Evolutionary conservation across 2,329 filamentous ascomycete species (phyloP), one percentile per base, ranked within the genome.

Genomic region (Pestalotiopsis sp.): DNA sequence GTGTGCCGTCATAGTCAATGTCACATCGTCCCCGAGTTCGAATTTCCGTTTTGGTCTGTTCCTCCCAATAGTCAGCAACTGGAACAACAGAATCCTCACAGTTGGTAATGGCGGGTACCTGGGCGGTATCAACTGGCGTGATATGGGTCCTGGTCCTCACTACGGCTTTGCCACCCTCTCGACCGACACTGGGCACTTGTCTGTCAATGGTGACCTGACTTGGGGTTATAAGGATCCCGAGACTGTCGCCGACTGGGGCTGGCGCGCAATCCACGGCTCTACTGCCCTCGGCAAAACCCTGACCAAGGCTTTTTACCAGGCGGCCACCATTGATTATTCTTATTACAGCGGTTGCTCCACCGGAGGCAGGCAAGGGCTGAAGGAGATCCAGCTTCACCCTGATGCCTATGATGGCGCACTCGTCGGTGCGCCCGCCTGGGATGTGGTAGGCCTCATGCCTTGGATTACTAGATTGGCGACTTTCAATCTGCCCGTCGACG

Each of bases 321-420:
- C 57, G 20, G 5, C 75, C 74, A 75, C 30, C 72, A 80, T 59
- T 81, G 26, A 69, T 10, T 76, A 83, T 74, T 82, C 80, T 10
- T 87, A 86, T 72, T 87, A 81, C 71, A 78, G 79, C 20, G 85
- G 85, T 17, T 88, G 86, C 72, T 86, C 83, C 1, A 87, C 85
- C 0, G 86, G 86, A 35, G 86, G 86, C 3, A 77, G 85, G 5
- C 84, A 88, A 73, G 86, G 84, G 5, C 74, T 86, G 17, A 83
- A 83, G 65, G 79, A 83, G 40, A 78, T 82, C 2, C 80, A 87
- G 70, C 74, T 80, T 40, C 84, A 81, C 67, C 84, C 85, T 0
- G 78, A 85, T 13, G 81, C 85, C 58, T 86, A 86, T 66, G 84
- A 87, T 66, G 85, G 85, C 7, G 81, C 85, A 4, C 72, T 86